Conservation (phyloP, 1,284 basidiomycete species). For the Afroboletus lepidellus region DNA sequence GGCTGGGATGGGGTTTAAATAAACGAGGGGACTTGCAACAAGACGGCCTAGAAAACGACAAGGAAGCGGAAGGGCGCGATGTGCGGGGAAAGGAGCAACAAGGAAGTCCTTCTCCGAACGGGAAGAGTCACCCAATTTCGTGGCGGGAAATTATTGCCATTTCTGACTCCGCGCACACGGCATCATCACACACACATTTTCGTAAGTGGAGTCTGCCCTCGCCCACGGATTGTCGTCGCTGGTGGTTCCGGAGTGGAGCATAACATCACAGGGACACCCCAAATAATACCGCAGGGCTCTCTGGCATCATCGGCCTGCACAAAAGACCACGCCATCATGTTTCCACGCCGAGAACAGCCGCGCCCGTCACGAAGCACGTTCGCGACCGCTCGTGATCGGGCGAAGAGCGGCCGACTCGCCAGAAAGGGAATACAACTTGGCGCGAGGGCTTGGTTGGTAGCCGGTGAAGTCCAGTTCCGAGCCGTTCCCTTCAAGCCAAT, state of each 20-base stretch:
- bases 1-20: background rate
- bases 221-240: background rate
- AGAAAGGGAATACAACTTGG: background rate
- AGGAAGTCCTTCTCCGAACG: constrained; percentile 3
- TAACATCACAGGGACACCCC: background rate
- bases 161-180: background rate
- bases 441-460: background rate
- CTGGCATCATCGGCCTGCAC: background rate
- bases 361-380: background rate
- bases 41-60: background rate
- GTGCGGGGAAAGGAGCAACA: constrained; percentile 23
- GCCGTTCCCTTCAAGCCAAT: background rate
- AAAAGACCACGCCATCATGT: background rate
- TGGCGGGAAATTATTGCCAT: constrained; percentile 18
- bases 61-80: background rate
- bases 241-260: background rate
- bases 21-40: background rate
- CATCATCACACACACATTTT: background rate
- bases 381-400: background rate
- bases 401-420: background rate
- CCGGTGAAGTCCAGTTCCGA: background rate
- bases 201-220: background rate
- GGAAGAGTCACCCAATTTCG: constrained; percentile 16
- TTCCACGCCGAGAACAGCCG: background rate
- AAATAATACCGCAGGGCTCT: background rate